phyloP scores from a whole-genome alignment of 2,329 filamentous ascomycete genomes.

The Arthrinium phaeospermum region DNA sequence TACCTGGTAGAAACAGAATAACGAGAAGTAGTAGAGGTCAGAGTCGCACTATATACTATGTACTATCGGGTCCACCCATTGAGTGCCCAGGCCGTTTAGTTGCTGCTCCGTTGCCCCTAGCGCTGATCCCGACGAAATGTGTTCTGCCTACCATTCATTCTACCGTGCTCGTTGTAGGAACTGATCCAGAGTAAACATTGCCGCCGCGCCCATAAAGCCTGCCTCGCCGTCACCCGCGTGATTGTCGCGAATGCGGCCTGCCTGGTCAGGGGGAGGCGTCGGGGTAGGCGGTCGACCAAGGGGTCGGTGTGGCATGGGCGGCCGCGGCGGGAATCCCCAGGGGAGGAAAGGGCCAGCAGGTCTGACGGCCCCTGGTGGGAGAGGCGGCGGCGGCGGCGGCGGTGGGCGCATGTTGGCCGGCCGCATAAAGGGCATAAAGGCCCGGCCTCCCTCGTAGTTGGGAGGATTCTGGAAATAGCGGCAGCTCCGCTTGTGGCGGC shows the following conservation, averaged over 20 bases:
- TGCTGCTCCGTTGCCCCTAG: no score
- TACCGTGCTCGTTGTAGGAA: conserved; percentile 18
- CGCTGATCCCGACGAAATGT: not conserved
- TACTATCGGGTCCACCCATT: no score
- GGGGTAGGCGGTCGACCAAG: not conserved
- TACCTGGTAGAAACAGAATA: no score
- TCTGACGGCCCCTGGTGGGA: not conserved
- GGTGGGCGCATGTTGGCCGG: conserved; percentile 1
- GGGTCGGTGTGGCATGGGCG: not conserved
- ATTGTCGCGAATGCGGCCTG: not conserved
- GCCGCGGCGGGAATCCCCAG: not conserved
- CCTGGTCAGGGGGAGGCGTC: not conserved
- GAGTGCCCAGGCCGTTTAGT: not conserved
- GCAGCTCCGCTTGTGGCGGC: conserved; percentile 40
- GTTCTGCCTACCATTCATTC: not conserved
- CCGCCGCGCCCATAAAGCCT: conserved; percentile 22
- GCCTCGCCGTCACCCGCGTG: conserved; percentile 6
- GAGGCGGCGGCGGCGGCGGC: not conserved
- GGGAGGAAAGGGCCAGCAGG: not conserved
- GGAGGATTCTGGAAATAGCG: conserved; percentile 32
- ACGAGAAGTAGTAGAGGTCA: no score
- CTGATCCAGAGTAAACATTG: conserved; percentile 22
- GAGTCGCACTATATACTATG: no score
- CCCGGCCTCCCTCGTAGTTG: conserved; percentile 33
- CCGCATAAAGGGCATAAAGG: conserved; percentile 28